A percentile compares a stretch with the other conserved stretches of the same genome.
Conservation (phyloP, 139 green algal species). For the Chlorella sp. region DNA sequence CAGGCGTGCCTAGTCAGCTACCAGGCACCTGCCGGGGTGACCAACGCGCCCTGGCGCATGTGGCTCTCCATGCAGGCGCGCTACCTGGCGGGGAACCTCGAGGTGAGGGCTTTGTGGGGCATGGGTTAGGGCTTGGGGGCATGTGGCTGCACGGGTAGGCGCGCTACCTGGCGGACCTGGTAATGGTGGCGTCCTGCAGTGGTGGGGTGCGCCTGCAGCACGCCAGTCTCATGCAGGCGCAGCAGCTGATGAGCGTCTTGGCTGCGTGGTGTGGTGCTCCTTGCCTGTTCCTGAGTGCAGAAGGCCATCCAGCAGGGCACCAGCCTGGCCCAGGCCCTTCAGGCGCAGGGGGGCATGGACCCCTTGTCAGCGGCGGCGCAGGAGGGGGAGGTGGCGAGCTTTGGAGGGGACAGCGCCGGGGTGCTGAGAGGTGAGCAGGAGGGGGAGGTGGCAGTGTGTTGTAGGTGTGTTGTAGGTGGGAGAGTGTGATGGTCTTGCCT, state of each 20-base stretch:
- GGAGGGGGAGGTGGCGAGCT: not conserved
- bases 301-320: not conserved
- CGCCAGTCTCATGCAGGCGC: not conserved
- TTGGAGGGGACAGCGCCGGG: not conserved
- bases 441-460: not conserved
- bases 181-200: not conserved
- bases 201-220: not conserved
- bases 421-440: not conserved
- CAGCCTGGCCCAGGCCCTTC: not conserved
- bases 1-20: conserved; percentile 9
- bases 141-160: not conserved
- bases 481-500: not conserved
- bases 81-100: conserved; percentile 18
- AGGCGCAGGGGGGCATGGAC: not conserved
- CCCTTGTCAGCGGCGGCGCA: not conserved
- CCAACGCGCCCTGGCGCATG: conserved; percentile 21
- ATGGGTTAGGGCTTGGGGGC: not conserved
- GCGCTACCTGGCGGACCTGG: not conserved
- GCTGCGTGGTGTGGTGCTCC: not conserved
- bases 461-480: not conserved
- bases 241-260: not conserved
- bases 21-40: conserved; percentile 6
- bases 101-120: not conserved
- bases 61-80: conserved; percentile 29
- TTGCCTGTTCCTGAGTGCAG: not conserved